A percentile compares a stretch with the other conserved stretches of the same genome.
Conservation (phyloP, 225 moss, liverwort and hornwort species). For the Takakia lepidozioides region DNA sequence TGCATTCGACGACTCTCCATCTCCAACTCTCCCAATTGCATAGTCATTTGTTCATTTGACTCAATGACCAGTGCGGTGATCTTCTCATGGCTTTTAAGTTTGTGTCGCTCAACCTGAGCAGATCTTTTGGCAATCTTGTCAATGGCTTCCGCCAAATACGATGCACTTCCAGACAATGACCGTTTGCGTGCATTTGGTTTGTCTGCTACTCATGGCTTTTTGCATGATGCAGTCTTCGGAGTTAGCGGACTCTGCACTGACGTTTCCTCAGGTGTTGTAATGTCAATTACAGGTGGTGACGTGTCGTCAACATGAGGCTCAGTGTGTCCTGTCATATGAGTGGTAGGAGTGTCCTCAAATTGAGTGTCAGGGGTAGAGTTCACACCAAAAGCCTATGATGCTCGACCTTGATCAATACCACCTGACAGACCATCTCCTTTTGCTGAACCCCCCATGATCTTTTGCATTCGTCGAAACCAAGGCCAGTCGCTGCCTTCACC, state of each 20-base stretch:
- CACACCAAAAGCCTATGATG: background rate
- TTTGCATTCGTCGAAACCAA: background rate
- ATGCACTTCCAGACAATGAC: background rate
- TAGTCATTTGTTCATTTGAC: background rate
- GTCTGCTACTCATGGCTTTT: background rate
- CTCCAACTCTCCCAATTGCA: too few relatives aligned
- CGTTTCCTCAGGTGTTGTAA: background rate
- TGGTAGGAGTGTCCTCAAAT: background rate
- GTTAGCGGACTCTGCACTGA: background rate
- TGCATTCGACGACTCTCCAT: too few relatives aligned
- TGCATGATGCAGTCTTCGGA: background rate
- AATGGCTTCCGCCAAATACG: background rate
- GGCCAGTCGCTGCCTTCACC: background rate
- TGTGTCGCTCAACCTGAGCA: background rate
- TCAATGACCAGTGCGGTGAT: background rate
- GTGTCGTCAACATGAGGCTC: background rate
- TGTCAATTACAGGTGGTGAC: background rate
- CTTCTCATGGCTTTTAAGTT: background rate
- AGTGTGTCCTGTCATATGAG: background rate
- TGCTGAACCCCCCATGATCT: background rate
- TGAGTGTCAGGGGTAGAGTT: background rate
- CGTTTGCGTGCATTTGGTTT: background rate
- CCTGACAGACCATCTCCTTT: background rate
- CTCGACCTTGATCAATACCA: background rate
- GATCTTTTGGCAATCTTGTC: background rate